Conservation (phyloP, 495 filamentous ascomycete genomes). For the Xylaria curta region DNA sequence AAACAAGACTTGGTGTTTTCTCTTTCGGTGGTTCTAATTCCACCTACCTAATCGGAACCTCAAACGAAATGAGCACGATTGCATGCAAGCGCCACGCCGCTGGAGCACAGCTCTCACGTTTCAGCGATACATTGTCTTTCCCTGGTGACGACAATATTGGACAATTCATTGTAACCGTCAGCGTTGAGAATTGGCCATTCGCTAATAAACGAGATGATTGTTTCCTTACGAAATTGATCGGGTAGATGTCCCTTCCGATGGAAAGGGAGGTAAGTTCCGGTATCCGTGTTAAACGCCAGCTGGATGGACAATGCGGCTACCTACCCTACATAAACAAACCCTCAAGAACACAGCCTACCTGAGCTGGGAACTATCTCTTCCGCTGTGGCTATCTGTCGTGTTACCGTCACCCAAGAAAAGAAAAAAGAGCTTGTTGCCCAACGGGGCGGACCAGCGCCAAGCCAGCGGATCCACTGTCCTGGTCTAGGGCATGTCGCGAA, state of each 20-base stretch:
- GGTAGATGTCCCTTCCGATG: slow-evolving; percentile 11
- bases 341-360: slow-evolving; percentile 1
- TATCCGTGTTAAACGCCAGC: slow-evolving; percentile 16
- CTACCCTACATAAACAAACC: neutral
- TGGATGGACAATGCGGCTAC: neutral
- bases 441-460: neutral
- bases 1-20: slow-evolving; percentile 3
- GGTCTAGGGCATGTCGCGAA: slow-evolving; percentile 12
- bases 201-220: neutral
- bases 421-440: neutral
- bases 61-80: neutral
- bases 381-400: neutral
- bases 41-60: slow-evolving; percentile 15
- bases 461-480: neutral
- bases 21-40: neutral
- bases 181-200: slow-evolving; percentile 9
- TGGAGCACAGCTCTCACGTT: slow-evolving; percentile 4
- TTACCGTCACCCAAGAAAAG: neutral
- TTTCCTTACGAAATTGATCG: neutral
- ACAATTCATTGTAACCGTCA: neutral
- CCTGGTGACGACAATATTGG: neutral
- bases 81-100: neutral
- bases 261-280: neutral
- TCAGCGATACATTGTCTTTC: neutral
- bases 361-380: neutral